These are phyloP conservation scores for Eucalyptus cloeziana DNA, from an alignment of 345 rosid species.

Conservation along the genomic window DNA sequence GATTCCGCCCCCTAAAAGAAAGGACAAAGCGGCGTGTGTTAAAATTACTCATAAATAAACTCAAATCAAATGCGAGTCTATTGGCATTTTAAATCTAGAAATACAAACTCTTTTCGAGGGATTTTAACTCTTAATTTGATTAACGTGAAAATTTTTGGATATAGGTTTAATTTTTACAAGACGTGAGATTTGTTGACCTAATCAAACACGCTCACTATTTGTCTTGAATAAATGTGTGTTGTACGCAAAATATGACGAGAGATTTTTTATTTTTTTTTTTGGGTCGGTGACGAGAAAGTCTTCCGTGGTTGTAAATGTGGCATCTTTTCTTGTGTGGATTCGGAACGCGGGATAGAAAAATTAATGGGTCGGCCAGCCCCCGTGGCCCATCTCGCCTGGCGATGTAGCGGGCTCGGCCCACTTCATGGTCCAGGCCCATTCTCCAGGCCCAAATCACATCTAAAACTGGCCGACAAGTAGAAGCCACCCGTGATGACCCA, in stretches of 20 bases:
- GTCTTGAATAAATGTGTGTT: neutral
- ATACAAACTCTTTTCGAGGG: neutral
- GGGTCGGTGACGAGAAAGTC: no score
- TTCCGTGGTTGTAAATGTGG: no score
- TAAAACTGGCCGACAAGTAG: neutral
- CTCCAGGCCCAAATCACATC: neutral
- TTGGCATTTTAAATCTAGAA: neutral
- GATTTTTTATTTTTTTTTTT: no score
- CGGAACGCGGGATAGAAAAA: neutral
- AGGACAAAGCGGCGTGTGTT: accelerated
- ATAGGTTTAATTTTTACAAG: neutral
- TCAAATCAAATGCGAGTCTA: neutral
- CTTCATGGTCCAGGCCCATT: neutral
- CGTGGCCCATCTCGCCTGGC: neutral
- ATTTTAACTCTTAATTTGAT: neutral
- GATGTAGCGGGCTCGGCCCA: neutral
- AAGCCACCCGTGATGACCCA: neutral
- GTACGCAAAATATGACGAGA: no score
- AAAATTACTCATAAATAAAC: neutral
- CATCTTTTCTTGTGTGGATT: neutral
- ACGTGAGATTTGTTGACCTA: neutral
- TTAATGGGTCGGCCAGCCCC: neutral
- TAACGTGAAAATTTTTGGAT: neutral
- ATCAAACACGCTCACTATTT: neutral
- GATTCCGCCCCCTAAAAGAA: neutral